Evolutionary conservation across 2,329 filamentous ascomycete species (phyloP).

Genomic region (Helicocarpus griseus): DNA sequence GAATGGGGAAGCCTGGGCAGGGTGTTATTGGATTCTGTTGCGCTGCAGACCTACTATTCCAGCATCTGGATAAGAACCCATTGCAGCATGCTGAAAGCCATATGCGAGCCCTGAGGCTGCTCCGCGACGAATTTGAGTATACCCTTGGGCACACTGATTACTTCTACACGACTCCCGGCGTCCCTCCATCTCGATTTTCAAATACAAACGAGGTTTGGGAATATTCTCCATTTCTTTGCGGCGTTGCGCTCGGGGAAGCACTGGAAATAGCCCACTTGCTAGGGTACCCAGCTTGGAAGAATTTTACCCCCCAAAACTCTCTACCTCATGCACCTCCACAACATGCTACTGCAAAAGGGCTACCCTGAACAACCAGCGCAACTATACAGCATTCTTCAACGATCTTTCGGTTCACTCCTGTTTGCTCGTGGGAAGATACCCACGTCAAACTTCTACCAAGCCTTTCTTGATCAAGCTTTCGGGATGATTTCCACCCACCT

Average conservation of each 20-base stretch:
- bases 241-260: constrained; percentile 36
- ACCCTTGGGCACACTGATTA: constrained; percentile 32
- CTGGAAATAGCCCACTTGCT: constrained; percentile 32
- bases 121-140: constrained; percentile 25
- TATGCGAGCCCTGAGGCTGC: no score
- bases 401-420: no score
- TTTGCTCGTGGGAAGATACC: no score
- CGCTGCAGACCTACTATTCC: no score
- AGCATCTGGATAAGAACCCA: constrained; percentile 22
- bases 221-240: constrained; percentile 42
- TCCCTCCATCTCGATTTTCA: constrained; percentile 36
- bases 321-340: constrained; percentile 37
- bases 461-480: constrained; percentile 23
- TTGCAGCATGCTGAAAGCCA: constrained; percentile 14
- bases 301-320: constrained; percentile 33
- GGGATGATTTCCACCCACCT: neutral
- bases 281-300: constrained; percentile 32
- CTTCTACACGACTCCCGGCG: constrained; percentile 22
- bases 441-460: no score
- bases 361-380: constrained; percentile 27
- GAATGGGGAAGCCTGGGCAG: no score
- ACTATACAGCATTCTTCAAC: no score
- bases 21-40: no score
- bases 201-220: constrained; percentile 40
- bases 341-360: constrained; percentile 37